Evolutionary conservation across 176 grass and related monocot genomes (phyloP).

Genomic region (Rhynchospora pubera): DNA sequence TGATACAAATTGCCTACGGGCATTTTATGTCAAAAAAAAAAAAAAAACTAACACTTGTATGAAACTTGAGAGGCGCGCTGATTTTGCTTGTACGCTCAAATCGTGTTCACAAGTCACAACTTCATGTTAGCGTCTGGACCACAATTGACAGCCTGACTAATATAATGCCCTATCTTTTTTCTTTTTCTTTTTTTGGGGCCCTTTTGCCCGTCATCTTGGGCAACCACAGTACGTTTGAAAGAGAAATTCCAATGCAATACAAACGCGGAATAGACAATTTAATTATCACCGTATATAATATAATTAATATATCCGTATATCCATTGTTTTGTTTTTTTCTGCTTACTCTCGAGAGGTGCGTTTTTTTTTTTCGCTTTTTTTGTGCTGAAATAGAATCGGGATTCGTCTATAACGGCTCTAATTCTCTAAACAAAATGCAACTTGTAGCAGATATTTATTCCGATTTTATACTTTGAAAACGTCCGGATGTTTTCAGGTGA

Average conservation of each 20-base stretch:
- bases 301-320: not conserved
- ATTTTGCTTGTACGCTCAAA: not conserved
- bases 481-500: not conserved
- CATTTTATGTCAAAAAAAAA: too few species aligned
- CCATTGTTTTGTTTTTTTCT: not conserved
- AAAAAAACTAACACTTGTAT: too few species aligned
- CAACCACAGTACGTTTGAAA: not conserved
- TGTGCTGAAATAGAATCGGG: not conserved
- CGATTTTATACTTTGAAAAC: not conserved
- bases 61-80: not conserved
- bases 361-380: not conserved
- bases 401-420: not conserved
- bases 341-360: not conserved
- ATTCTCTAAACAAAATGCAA: not conserved
- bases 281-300: too few species aligned
- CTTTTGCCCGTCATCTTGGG: not conserved
- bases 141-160: constrained; percentile 11
- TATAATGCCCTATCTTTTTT: not conserved
- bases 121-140: not conserved
- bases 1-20: too few species aligned
- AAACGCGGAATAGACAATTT: too few species aligned
- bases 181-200: not conserved
- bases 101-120: not conserved
- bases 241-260: too few species aligned
- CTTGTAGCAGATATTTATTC: not conserved